Percentiles rank a stretch among this genome's conserved stretches.
phyloP scores from a whole-genome alignment of 371 early-diverging fungal genomes.

The Rhizomucor miehei region DNA sequence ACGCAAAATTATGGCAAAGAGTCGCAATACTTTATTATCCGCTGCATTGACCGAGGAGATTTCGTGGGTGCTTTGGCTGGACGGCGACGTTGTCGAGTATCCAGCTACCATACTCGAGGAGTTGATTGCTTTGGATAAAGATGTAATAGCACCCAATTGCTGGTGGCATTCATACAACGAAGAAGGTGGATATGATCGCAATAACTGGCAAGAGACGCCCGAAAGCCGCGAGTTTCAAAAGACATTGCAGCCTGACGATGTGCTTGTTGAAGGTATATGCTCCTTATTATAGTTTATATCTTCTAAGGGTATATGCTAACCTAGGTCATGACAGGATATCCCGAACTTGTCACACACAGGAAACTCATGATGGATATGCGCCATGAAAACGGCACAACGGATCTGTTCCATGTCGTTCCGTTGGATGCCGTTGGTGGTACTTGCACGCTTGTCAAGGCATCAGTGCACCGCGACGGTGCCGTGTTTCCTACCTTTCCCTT shows the following conservation, averaged over 20 bases:
- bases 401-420: slow-evolving; percentile 30
- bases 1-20: slow-evolving; percentile 60
- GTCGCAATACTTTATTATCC: slow-evolving; percentile 59
- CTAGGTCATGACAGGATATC: slow-evolving; percentile 26
- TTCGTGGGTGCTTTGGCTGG: slow-evolving; percentile 74
- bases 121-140: slow-evolving; percentile 55
- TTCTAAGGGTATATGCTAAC: too few species aligned
- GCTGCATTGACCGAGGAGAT: slow-evolving; percentile 52
- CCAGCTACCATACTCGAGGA: slow-evolving; percentile 49
- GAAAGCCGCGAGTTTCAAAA: slow-evolving; percentile 49
- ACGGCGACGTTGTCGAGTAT: slow-evolving; percentile 65
- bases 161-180: slow-evolving; percentile 43
- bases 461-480: slow-evolving; percentile 67
- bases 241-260: slow-evolving; percentile 27
- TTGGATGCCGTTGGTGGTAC: slow-evolving; percentile 70
- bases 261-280: slow-evolving; percentile 27
- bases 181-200: slow-evolving; percentile 49
- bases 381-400: slow-evolving; percentile 19
- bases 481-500: slow-evolving; percentile 63
- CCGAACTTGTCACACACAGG: slow-evolving; percentile 38
- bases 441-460: slow-evolving; percentile 57
- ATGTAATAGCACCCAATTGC: slow-evolving; percentile 60
- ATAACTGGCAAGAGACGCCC: slow-evolving; percentile 62
- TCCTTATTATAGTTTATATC: slow-evolving; percentile 2
- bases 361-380: slow-evolving; percentile 47